phyloP scores from a whole-genome alignment of 2,329 filamentous ascomycete genomes.

The Penicillium sclerotiorum region DNA sequence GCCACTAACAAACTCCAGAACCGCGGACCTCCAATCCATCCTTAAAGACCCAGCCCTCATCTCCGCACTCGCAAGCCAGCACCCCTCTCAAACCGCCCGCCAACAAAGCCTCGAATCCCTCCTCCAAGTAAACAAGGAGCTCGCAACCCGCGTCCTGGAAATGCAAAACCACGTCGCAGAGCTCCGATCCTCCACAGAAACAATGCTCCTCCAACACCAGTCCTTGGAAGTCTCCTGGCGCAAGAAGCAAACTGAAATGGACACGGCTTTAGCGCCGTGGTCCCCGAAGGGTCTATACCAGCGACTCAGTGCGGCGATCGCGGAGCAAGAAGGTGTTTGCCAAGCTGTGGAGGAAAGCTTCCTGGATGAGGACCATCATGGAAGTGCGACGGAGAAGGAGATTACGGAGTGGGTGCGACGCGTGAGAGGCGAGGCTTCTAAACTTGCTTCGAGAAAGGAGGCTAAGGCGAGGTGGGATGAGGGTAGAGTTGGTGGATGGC shows the following conservation, averaged over 20 bases:
- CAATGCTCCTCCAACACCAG: conserved; percentile 78
- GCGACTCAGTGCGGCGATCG: conserved; percentile 71
- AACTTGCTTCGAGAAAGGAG: conserved; percentile 79
- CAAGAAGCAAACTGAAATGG: conserved; percentile 85
- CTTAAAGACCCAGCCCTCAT: conserved; percentile 71
- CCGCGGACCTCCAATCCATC: conserved; percentile 69
- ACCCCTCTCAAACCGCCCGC: conserved; percentile 70
- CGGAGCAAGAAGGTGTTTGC: conserved; percentile 81
- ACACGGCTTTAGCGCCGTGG: conserved; percentile 79
- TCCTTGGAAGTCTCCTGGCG: conserved; percentile 91
- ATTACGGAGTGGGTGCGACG: conserved; percentile 80
- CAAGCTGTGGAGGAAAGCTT: conserved; percentile 90
- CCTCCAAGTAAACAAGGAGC: conserved; percentile 70
- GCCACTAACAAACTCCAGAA: conserved; percentile 22
- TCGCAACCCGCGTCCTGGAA: conserved; percentile 56
- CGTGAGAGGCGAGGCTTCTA: conserved; percentile 77
- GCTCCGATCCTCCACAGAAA: conserved; percentile 70
- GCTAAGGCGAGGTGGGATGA: conserved; percentile 95
- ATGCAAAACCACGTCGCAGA: conserved; percentile 52
- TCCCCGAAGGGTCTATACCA: conserved; percentile 86
- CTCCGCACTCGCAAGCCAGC: conserved; percentile 72
- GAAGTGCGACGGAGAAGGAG: conserved; percentile 74
- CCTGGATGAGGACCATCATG: conserved; percentile 63
- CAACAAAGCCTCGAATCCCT: conserved; percentile 66
- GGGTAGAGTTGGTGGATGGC: conserved; percentile 91